Percentiles rank a stretch among this genome's conserved stretches.
Evolutionary conservation across 2,329 filamentous ascomycete genomes (phyloP).

Genomic region (Xenosphaeropsis pyriputrescens): DNA sequence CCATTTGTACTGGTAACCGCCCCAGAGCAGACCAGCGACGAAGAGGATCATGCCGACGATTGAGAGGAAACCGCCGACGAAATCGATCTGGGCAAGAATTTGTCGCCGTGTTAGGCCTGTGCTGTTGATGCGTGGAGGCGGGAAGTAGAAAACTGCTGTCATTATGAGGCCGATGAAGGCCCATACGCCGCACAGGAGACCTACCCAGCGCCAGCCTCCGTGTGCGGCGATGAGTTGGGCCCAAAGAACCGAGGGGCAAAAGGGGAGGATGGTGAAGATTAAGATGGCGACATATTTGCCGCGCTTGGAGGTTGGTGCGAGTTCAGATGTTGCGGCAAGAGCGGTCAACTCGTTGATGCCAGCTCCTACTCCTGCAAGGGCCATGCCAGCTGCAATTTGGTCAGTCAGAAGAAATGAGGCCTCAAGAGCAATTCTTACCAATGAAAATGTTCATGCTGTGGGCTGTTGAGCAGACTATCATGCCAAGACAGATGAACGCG

Average conservation of each 20-base stretch:
- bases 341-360: constrained; percentile 56
- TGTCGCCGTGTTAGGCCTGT: constrained; percentile 20
- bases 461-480: constrained; percentile 6
- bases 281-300: constrained; percentile 44
- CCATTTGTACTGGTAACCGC: constrained; percentile 25
- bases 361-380: constrained; percentile 46
- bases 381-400: constrained; percentile 24
- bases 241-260: constrained; percentile 44
- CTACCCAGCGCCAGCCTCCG: constrained; percentile 36
- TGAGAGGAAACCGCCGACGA: constrained; percentile 32
- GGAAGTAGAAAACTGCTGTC: constrained; percentile 35
- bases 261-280: constrained; percentile 45
- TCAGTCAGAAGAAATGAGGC: not conserved
- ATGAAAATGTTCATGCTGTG: constrained; percentile 36
- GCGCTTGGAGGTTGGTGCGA: constrained; percentile 49
- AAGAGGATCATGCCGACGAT: constrained; percentile 33
- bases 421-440: constrained; percentile 20
- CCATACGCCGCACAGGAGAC: constrained; percentile 35
- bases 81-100: constrained; percentile 31
- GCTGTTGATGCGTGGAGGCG: constrained; percentile 29
- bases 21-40: constrained; percentile 38
- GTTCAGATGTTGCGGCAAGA: constrained; percentile 50
- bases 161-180: constrained; percentile 33
- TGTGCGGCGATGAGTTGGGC: constrained; percentile 37
- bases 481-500: constrained; percentile 4